Evolutionary conservation across 768 basidiomycete species (phyloP), one percentile per base, ranked within the genome.

Genomic region (Tubosaeta sp.): DNA sequence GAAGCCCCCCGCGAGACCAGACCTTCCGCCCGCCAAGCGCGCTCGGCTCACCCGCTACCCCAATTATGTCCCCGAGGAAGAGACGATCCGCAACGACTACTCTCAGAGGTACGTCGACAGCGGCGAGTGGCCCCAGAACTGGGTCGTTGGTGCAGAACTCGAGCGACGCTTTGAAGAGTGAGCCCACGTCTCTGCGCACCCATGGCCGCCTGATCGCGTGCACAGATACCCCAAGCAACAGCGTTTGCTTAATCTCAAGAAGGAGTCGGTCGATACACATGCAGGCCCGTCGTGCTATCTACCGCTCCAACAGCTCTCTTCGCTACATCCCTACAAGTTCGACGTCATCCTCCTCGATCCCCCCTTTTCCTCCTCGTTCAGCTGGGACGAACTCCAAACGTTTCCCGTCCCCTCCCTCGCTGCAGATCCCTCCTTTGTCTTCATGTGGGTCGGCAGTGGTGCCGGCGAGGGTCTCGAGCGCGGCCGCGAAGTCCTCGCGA

Each of bases 81-180:
- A 99, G 67, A 97, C 94, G 0, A 89, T 99, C 39, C 79, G 96
- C 43, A 98, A 96, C 60, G 94, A 99, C 71, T 93, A 94, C 63
- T 90, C 88, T 0, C 86, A 87, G 68, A 75, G 86, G 56, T 97
- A 95, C 68, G 92, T 94, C 30, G 86, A 90, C 59, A 80, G 87
- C 2, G 94, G 94, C 10, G 88, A 90, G 56, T 93, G 94, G 85
- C 91, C 94, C 2, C 93, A 95, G 70, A 86, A 96, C 61, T 91
- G 86, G 82, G 87, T 99, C 9, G 72, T 92, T 8, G 94, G 94
- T 19, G 89, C 91, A 6, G 89, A 88, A 54, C 87, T 89, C 12
- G 89, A 92, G 45, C 83, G 81, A 51, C 81, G 94, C 3, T 97
- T 96, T 59, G 87, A 91, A 76, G 96, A 99, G 95, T 98, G 62